Conservation (phyloP, 2,329 filamentous ascomycete species). For the Cladosporium sp. region DNA sequence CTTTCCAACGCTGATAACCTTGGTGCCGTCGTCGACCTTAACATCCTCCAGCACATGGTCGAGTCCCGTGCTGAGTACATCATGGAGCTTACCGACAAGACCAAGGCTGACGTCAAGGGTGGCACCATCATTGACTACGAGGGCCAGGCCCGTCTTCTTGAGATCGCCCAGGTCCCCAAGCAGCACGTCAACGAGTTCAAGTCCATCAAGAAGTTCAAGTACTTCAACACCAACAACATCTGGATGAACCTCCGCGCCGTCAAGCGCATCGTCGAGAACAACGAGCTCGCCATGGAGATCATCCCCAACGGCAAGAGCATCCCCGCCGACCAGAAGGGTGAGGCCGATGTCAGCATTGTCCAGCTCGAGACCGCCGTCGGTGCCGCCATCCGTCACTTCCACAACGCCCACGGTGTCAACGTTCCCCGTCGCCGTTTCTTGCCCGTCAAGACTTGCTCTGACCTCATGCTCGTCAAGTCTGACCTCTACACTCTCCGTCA, state of each 20-base stretch:
- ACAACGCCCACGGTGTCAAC: conserved; percentile 98
- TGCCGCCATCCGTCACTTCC: conserved; percentile 97
- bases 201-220: conserved; percentile 99
- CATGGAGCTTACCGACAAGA: conserved; percentile 99
- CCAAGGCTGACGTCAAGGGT: conserved; percentile 99
- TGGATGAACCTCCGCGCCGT: conserved; percentile 98
- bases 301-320: conserved; percentile 99
- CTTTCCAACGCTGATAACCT: conserved; percentile 98
- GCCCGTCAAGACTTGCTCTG: conserved; percentile 99
- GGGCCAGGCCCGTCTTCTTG: conserved; percentile 89
- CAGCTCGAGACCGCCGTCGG: conserved; percentile 98
- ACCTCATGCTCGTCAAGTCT: conserved; percentile 99
- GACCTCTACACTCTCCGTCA: conserved; percentile 98
- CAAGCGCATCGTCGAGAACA: conserved; percentile 97
- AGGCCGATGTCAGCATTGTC: conserved; percentile 94
- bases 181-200: conserved; percentile 99
- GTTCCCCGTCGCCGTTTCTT: conserved; percentile 96
- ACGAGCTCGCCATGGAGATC: conserved; percentile 98
- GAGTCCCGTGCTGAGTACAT: conserved; percentile 97
- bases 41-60: conserved; percentile 99
- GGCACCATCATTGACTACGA: conserved; percentile 99
- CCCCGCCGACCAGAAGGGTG: conserved; percentile 98
- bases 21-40: conserved; percentile 93
- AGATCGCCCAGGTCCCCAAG: conserved; percentile 99
- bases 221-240: conserved; percentile 99